Evolutionary conservation across 192 early-diverging fungal genomes (phyloP), one percentile per base, ranked within the genome.

Genomic region (Podila epicladia): DNA sequence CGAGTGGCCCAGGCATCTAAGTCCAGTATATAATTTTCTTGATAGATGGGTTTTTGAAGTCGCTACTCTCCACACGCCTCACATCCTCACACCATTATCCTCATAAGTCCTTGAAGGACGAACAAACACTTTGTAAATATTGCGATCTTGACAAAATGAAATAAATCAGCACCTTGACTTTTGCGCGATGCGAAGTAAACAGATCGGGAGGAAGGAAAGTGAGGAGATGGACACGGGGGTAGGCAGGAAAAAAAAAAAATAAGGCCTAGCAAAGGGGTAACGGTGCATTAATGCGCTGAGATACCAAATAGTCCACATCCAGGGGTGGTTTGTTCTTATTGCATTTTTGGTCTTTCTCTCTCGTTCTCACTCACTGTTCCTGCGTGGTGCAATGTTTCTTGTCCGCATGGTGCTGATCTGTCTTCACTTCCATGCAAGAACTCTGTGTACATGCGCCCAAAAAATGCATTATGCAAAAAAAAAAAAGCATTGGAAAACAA

Each of bases 1-100:
- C 75, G 1, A 50, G 68, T 29, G 75, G 75, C 2, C 75, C 75
- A 4, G 75, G 75, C 7, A 60, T 71, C 26, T 78, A 58, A 62
- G 29, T 45, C 2, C 41, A 4, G 0, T 45, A 45, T 22, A 28
- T 4, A 58, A 15, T 58, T 37, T 37, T 37, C 33, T 37, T 11
- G 9, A 9, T 37, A 37, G 35, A 37, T 37, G 35, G 35, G 4
- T 45, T 45, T 45, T 45, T 45, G 41, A 45, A 15, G 17, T 45
- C 41, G 17, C 41, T 45, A 45, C 41, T 15, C 41, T 45, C 41
- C 41, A 45, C 41, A 45, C 35, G 0, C 7, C 9, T 1, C 35
- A 37, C 9, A 9, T 1, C 35, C 35, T 37, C 35, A 37, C 35
- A 33, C 8, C 35, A 17, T 45, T 45, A 3, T 45, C 41, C 41